A percentile compares a stretch with the other conserved stretches of the same genome.
Evolutionary conservation across 495 filamentous ascomycete genomes (phyloP).

Genomic region (Neurospora discreta): DNA sequence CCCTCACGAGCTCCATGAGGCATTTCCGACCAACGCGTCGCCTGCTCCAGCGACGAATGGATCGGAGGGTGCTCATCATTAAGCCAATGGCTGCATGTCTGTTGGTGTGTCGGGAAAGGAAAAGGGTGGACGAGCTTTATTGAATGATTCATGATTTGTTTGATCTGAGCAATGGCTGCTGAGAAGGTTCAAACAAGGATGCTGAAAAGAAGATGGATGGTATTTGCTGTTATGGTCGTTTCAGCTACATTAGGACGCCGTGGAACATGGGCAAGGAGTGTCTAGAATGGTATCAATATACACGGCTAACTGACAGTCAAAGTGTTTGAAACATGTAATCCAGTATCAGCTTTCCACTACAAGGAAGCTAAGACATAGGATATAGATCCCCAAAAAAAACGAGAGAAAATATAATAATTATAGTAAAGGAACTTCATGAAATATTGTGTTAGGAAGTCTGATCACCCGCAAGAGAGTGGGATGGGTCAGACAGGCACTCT

Average conservation of each 20-base stretch:
- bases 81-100: background rate
- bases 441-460: background rate
- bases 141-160: background rate
- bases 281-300: background rate
- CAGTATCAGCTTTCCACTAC: background rate
- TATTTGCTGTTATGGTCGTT: background rate
- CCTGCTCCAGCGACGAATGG: background rate
- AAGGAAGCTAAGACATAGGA: background rate
- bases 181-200: background rate
- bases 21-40: background rate
- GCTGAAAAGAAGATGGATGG: background rate
- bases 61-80: background rate
- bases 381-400: too few species aligned
- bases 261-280: background rate
- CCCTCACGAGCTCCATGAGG: conserved; percentile 16
- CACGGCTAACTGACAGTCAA: background rate
- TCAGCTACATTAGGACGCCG: background rate
- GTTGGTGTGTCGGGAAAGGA: background rate
- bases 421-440: background rate
- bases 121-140: background rate
- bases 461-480: too few species aligned
- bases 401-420: background rate
- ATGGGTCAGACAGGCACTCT: too few species aligned
- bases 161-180: background rate
- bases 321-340: background rate